phyloP scores from a whole-genome alignment of 2,329 filamentous ascomycete species.

The Hyphodiscus sp. region DNA sequence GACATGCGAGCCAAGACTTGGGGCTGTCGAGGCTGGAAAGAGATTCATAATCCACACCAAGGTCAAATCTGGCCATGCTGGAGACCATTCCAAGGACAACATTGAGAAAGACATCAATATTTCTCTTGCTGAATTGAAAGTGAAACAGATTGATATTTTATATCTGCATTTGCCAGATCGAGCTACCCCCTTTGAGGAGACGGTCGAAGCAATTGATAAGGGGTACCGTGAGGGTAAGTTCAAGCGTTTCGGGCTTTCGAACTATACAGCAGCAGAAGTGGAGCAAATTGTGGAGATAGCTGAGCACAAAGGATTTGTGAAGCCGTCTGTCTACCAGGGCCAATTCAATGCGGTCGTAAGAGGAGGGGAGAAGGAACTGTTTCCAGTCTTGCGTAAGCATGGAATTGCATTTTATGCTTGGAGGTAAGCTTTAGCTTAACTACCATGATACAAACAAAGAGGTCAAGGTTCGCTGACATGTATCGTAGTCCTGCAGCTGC shows the following conservation, averaged over 20 bases:
- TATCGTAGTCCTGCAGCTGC: not conserved
- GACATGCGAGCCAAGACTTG: not conserved
- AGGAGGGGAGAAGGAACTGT: not conserved
- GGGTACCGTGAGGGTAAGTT: conserved; percentile 29
- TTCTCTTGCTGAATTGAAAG: conserved; percentile 42
- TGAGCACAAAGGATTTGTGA: conserved; percentile 26
- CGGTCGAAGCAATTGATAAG: conserved; percentile 22
- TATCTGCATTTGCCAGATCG: conserved; percentile 19
- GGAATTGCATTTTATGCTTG: not conserved
- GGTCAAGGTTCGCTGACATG: not conserved
- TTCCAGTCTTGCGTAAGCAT: not conserved
- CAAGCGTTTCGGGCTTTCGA: conserved; percentile 49
- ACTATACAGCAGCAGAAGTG: conserved; percentile 41
- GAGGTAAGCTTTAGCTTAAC: not conserved
- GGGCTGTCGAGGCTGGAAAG: not conserved
- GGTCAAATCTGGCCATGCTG: not conserved
- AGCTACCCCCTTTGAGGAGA: conserved; percentile 18
- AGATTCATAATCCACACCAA: not conserved
- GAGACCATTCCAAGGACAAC: not conserved
- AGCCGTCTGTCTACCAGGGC: conserved; percentile 30
- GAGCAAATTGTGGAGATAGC: conserved; percentile 25
- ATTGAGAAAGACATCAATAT: not conserved
- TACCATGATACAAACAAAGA: no score
- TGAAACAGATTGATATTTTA: conserved; percentile 32
- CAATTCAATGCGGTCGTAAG: not conserved